These are phyloP conservation scores for Myriangium duriaei DNA, from an alignment of 2,329 filamentous ascomycete genomes.

Conservation along the genomic window DNA sequence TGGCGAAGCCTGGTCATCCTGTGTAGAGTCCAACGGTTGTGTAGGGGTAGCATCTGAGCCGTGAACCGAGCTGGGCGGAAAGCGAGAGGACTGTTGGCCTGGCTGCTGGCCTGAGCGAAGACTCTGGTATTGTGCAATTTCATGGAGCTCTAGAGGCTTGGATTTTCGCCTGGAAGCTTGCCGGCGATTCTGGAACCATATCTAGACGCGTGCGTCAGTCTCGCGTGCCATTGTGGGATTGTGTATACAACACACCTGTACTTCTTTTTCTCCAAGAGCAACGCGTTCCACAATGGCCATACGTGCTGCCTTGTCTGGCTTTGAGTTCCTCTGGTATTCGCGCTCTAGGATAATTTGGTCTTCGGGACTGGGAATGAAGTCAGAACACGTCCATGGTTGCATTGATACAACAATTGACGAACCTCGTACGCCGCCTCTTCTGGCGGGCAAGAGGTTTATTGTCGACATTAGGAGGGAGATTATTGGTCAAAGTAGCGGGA, in stretches of 20 bases:
- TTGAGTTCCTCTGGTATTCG: constrained; percentile 72
- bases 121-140: constrained; percentile 41
- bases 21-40: not conserved
- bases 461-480: constrained; percentile 44
- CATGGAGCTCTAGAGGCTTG: constrained; percentile 66
- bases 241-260: constrained; percentile 56
- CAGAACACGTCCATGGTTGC: not conserved
- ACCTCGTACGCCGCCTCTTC: constrained; percentile 51
- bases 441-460: constrained; percentile 48
- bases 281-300: constrained; percentile 74
- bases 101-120: constrained; percentile 14
- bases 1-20: not conserved
- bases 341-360: constrained; percentile 82
- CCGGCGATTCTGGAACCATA: constrained; percentile 94
- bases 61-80: not conserved
- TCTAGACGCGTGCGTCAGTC: constrained; percentile 40
- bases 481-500: constrained; percentile 42
- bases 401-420: constrained; percentile 14
- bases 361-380: constrained; percentile 49
- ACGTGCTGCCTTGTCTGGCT: constrained; percentile 82
- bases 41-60: not conserved
- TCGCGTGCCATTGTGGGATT: not conserved
- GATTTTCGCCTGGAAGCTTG: constrained; percentile 88
- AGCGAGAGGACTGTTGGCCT: not conserved
- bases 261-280: constrained; percentile 85